phyloP scores from a whole-genome alignment of 257 asterid genomes.

The Catharanthus roseus region DNA sequence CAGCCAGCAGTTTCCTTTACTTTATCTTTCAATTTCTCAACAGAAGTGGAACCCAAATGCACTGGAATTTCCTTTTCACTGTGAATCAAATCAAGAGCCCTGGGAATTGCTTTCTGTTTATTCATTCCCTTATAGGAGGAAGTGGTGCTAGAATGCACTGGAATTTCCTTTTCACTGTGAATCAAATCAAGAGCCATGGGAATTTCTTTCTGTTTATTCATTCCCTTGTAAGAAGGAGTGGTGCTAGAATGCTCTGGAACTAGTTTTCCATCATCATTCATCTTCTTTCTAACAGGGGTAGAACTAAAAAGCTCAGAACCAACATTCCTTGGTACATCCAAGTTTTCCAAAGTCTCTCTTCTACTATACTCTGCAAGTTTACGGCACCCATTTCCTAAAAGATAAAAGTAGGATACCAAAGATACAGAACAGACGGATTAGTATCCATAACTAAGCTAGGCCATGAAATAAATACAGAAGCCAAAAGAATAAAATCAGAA shows the following conservation, averaged over 20 bases:
- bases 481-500: neutral
- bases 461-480: neutral
- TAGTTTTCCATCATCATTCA: neutral
- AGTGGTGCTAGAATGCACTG: neutral
- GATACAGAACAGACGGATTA: neutral
- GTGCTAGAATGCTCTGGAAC: neutral
- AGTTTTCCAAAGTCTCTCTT: constrained; percentile 19
- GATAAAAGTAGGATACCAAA: constrained; percentile 14
- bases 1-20: constrained; percentile 34
- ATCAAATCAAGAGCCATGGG: neutral
- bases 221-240: neutral
- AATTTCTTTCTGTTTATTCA: neutral
- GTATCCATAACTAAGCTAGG: neutral
- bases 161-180: constrained; percentile 17
- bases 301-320: constrained; percentile 10
- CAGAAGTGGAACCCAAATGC: constrained; percentile 22
- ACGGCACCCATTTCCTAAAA: constrained; percentile 32
- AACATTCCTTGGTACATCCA: constrained; percentile 13
- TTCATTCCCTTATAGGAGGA: neutral
- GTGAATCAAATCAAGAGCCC: neutral
- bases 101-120: neutral
- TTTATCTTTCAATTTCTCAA: constrained; percentile 31
- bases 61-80: constrained; percentile 15
- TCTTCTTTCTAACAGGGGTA: neutral
- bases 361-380: constrained; percentile 16